Evolutionary conservation across 768 basidiomycete species (phyloP).

Genomic region (Boletellus sp.): DNA sequence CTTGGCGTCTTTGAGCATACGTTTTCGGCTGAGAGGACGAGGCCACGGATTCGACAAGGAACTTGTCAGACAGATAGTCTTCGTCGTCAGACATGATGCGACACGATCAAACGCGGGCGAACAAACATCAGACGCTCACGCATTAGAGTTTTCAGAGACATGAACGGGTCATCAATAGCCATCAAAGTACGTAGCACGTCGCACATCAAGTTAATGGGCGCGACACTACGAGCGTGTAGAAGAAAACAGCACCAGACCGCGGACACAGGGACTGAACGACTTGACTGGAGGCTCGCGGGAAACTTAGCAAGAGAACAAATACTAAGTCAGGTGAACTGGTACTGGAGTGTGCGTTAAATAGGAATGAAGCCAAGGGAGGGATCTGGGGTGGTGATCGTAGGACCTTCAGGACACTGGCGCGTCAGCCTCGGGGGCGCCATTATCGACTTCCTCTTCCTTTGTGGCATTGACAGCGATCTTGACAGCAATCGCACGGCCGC

Average conservation of each 20-base stretch:
- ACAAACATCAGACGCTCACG: constrained; percentile 21
- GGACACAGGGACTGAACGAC: constrained; percentile 20
- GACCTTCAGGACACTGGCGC: constrained; percentile 26
- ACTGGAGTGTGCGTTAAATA: constrained; percentile 26
- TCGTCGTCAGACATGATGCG: constrained; percentile 65
- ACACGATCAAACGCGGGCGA: constrained; percentile 2
- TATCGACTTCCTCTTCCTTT: constrained; percentile 52
- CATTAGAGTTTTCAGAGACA: too few species aligned
- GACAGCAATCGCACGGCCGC: constrained; percentile 82
- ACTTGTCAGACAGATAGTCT: constrained; percentile 89
- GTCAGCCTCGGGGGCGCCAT: constrained; percentile 31
- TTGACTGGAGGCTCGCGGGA: constrained; percentile 36
- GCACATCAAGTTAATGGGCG: constrained; percentile 22
- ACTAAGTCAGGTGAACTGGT: constrained; percentile 32
- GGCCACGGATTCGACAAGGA: constrained; percentile 47
- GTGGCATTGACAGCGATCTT: constrained; percentile 92
- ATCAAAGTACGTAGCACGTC: constrained; percentile 29
- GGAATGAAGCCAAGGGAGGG: constrained; percentile 23
- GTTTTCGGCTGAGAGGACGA: constrained; percentile 47
- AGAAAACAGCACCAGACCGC: constrained; percentile 49
- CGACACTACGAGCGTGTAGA: constrained; percentile 31
- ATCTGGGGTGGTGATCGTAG: constrained; percentile 18
- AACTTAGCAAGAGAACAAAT: constrained; percentile 35
- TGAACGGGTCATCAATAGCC: constrained; percentile 28
- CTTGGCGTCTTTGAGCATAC: constrained; percentile 68